Conservation (phyloP, 257 asterid genomes). For the Forsythia viridissima region DNA sequence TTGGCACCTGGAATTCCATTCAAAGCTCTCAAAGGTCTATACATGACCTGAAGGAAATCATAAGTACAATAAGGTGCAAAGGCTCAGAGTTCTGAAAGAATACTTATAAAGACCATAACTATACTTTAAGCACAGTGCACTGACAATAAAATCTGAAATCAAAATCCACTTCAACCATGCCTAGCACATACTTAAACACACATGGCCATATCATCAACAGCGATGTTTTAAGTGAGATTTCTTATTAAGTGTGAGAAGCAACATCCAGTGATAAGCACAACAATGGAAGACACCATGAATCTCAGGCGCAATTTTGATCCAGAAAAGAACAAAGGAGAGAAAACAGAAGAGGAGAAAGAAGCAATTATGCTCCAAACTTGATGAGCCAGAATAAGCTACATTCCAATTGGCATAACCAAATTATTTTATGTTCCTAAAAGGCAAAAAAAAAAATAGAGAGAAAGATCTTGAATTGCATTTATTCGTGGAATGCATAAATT, state of each 20-base stretch:
- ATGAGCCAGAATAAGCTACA: background rate
- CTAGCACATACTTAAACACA: background rate
- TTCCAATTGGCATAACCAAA: background rate
- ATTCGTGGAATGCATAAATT: background rate
- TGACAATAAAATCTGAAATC: background rate
- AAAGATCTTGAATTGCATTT: background rate
- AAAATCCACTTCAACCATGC: background rate
- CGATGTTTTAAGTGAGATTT: background rate
- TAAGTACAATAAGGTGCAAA: background rate
- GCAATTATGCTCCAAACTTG: background rate
- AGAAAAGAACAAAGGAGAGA: background rate
- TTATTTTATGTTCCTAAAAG: background rate
- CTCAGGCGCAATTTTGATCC: background rate
- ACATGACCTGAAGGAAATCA: conserved; percentile 58
- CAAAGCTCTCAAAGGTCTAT: conserved; percentile 67
- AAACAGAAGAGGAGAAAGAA: background rate
- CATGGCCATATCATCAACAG: background rate
- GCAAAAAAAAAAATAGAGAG: background rate
- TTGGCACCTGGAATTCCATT: conserved; percentile 85
- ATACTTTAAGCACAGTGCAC: background rate
- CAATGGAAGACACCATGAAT: background rate
- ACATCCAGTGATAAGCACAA: background rate
- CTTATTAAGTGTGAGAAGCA: background rate
- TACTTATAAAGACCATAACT: background rate
- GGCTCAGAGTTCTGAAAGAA: background rate